These are phyloP conservation scores for Pleurotus salmoneostramineus DNA, from an alignment of 768 basidiomycete genomes.

Conservation along the genomic window DNA sequence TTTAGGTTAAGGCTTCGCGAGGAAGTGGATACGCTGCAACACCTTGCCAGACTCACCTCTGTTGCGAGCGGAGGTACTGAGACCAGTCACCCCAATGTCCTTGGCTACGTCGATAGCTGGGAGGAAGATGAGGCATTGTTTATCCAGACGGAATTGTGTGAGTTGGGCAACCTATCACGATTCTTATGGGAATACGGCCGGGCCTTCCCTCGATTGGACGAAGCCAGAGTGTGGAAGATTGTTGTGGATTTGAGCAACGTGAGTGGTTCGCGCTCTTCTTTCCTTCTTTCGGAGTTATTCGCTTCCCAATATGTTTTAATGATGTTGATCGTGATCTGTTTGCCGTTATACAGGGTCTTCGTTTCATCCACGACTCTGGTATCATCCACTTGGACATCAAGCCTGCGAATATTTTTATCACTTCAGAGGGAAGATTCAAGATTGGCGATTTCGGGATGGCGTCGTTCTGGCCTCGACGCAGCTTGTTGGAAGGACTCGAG, in stretches of 20 bases:
- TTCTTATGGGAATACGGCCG: slow-evolving; percentile 93
- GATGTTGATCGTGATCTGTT: slow-evolving; percentile 20
- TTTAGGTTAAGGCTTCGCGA: slow-evolving; percentile 81
- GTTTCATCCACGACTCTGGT: slow-evolving; percentile 84
- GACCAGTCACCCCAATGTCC: slow-evolving; percentile 70
- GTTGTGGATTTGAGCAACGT: slow-evolving; percentile 86
- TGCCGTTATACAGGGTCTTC: slow-evolving; percentile 56
- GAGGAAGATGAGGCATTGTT: slow-evolving; percentile 85
- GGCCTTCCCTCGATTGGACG: slow-evolving; percentile 79
- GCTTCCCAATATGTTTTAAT: slow-evolving; percentile 19
- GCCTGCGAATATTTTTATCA: slow-evolving; percentile 95
- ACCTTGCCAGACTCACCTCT: slow-evolving; percentile 46
- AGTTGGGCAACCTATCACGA: slow-evolving; percentile 84
- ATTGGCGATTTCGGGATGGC: slow-evolving; percentile 99
- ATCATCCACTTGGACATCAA: slow-evolving; percentile 96
- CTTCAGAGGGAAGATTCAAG: slow-evolving; percentile 82
- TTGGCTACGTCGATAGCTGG: slow-evolving; percentile 93
- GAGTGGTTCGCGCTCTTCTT: slow-evolving; percentile 35
- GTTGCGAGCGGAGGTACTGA: slow-evolving; percentile 27
- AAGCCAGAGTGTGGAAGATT: slow-evolving; percentile 95
- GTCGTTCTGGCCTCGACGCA: slow-evolving; percentile 78
- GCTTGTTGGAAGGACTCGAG: slow-evolving; percentile 9
- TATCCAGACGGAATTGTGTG: slow-evolving; percentile 94
- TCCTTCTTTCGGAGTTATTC: slow-evolving; percentile 12
- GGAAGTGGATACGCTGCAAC: slow-evolving; percentile 89